These are phyloP conservation scores for Lachnellula willkommii DNA, from an alignment of 2,329 filamentous ascomycete species.

Conservation along the genomic window DNA sequence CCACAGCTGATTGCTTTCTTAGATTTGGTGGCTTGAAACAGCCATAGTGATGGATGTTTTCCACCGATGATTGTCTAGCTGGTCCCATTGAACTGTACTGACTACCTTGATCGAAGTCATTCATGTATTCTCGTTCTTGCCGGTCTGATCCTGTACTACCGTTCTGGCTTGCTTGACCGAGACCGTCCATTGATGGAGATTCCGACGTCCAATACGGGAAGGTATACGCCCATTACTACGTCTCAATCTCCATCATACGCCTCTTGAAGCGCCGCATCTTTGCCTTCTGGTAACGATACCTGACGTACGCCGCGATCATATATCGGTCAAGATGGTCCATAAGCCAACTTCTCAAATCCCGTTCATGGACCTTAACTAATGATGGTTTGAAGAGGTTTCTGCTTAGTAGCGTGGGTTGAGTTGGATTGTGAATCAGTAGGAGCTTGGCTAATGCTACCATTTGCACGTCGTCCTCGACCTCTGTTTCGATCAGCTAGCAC, in stretches of 20 bases:
- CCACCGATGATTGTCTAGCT: not conserved
- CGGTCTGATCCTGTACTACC: not conserved
- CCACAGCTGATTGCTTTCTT: no score
- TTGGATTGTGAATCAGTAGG: not conserved
- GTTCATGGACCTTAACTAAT: no score
- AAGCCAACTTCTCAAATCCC: no score
- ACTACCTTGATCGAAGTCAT: no score
- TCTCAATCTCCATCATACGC: slow-evolving; percentile 37
- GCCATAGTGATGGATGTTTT: not conserved
- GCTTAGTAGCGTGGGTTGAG: not conserved
- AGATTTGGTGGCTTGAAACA: no score
- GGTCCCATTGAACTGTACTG: no score
- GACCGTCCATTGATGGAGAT: slow-evolving; percentile 50
- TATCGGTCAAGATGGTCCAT: no score
- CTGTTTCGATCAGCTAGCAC: not conserved
- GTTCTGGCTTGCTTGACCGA: not conserved
- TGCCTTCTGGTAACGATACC: no score
- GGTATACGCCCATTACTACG: slow-evolving; percentile 63
- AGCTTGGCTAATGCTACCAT: not conserved
- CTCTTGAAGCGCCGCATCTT: no score
- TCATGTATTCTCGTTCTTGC: not conserved
- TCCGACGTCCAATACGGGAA: slow-evolving; percentile 56
- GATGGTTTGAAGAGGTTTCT: not conserved
- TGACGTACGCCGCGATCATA: no score
- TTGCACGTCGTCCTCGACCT: not conserved